phyloP scores from a whole-genome alignment of 805 yeast species.

The Sugiyamaella smithiae region DNA sequence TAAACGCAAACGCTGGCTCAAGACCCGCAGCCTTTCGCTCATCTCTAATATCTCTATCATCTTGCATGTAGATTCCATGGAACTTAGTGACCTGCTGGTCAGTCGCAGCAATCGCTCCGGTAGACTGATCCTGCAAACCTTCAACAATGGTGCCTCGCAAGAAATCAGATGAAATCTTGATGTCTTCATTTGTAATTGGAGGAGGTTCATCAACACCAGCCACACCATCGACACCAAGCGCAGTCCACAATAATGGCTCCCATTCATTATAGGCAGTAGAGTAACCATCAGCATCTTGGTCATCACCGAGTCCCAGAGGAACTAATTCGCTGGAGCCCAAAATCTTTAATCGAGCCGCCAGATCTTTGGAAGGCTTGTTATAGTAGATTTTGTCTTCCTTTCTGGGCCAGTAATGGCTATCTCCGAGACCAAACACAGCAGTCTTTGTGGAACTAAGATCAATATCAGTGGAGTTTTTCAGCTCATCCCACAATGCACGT shows the following conservation, averaged over 20 bases:
- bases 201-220: constrained; percentile 89
- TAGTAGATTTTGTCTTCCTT: constrained; percentile 91
- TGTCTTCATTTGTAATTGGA: constrained; percentile 92
- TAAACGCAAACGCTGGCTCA: constrained; percentile 95
- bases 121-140: constrained; percentile 73
- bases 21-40: constrained; percentile 87
- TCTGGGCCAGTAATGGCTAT: constrained; percentile 92
- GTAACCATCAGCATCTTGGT: constrained; percentile 95
- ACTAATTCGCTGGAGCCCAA: constrained; percentile 73
- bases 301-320: constrained; percentile 89
- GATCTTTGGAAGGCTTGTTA: constrained; percentile 83
- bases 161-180: constrained; percentile 81
- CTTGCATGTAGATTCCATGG: constrained; percentile 98
- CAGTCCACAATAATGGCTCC: constrained; percentile 84
- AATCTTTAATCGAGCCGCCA: constrained; percentile 58
- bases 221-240: constrained; percentile 79
- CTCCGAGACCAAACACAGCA: constrained; percentile 77
- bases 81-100: constrained; percentile 95
- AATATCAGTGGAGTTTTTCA: constrained; percentile 57
- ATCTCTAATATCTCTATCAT: constrained; percentile 94
- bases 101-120: constrained; percentile 86
- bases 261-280: constrained; percentile 87
- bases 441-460: constrained; percentile 59
- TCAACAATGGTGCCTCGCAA: constrained; percentile 91
- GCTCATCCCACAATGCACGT: constrained; percentile 68